phyloP scores from a whole-genome alignment of 1,139 yeast genomes.

The Williopsis jadinii region DNA sequence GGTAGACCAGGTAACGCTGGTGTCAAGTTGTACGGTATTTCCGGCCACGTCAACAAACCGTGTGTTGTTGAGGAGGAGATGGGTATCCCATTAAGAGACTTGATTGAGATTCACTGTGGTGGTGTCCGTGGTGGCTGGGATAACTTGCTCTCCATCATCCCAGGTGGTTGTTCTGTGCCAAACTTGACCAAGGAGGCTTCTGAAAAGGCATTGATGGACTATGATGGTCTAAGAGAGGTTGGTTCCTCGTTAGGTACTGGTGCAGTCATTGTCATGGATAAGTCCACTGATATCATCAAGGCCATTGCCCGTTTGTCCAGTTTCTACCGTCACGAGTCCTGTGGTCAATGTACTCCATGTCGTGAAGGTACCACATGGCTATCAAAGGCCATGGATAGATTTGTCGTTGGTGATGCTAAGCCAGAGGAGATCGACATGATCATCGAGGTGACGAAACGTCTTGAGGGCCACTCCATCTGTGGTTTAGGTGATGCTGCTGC shows the following conservation, averaged over 20 bases:
- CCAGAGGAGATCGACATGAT: conserved; percentile 78
- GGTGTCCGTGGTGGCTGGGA: conserved; percentile 92
- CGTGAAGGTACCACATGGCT: conserved; percentile 92
- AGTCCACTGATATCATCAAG: conserved; percentile 73
- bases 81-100: conserved; percentile 79
- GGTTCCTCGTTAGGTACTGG: conserved; percentile 90
- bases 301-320: conserved; percentile 80
- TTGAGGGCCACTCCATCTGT: conserved; percentile 88
- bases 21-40: conserved; percentile 75
- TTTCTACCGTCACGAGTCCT: conserved; percentile 84
- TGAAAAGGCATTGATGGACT: conserved; percentile 73
- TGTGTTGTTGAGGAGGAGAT: conserved; percentile 91
- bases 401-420: conserved; percentile 70
- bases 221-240: conserved; percentile 74
- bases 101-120: conserved; percentile 82
- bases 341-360: conserved; percentile 94
- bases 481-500: conserved; percentile 92
- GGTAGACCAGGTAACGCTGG: conserved; percentile 84
- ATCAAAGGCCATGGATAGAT: conserved; percentile 75
- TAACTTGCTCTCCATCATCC: conserved; percentile 75
- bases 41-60: conserved; percentile 87
- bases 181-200: conserved; percentile 62
- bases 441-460: conserved; percentile 72
- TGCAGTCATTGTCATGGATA: conserved; percentile 85
- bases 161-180: conserved; percentile 88